Evolutionary conservation across 2,329 filamentous ascomycete genomes (phyloP).

Genomic region (Penicillium fuscoglaucum): DNA sequence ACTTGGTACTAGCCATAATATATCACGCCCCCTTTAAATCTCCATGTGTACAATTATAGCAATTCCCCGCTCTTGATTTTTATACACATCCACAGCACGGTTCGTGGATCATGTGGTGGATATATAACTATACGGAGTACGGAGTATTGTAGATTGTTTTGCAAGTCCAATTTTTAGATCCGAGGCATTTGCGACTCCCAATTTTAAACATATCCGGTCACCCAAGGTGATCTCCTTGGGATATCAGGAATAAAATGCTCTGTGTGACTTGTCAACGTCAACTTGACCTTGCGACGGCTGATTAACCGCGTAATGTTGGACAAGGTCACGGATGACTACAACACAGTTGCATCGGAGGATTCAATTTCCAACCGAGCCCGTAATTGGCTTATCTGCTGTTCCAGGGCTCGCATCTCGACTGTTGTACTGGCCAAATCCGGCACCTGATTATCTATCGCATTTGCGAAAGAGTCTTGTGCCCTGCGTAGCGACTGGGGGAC

Average conservation of each 20-base stretch:
- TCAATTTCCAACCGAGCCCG: slow-evolving; percentile 26
- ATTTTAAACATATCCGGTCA: neutral
- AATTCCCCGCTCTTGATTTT: too few species aligned
- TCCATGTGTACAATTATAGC: neutral
- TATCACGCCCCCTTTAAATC: neutral
- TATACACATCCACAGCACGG: neutral
- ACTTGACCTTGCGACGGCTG: neutral
- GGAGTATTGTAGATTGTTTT: too few species aligned
- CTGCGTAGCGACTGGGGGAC: slow-evolving; percentile 46
- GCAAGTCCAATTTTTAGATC: neutral
- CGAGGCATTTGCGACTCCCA: neutral
- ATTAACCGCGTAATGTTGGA: neutral
- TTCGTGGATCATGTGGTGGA: neutral
- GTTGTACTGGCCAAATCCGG: slow-evolving; percentile 40
- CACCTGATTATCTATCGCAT: slow-evolving; percentile 39
- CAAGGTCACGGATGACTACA: neutral
- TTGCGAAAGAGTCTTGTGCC: slow-evolving; percentile 46
- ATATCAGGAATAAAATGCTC: neutral
- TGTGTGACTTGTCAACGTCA: neutral
- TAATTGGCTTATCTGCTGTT: slow-evolving; percentile 39
- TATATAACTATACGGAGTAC: too few species aligned
- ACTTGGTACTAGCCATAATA: neutral
- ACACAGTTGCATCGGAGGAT: neutral
- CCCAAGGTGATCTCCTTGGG: neutral
- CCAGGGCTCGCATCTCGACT: slow-evolving; percentile 44